Conservation (phyloP, 129 eudicot genomes). For the Tagetes patula region DNA sequence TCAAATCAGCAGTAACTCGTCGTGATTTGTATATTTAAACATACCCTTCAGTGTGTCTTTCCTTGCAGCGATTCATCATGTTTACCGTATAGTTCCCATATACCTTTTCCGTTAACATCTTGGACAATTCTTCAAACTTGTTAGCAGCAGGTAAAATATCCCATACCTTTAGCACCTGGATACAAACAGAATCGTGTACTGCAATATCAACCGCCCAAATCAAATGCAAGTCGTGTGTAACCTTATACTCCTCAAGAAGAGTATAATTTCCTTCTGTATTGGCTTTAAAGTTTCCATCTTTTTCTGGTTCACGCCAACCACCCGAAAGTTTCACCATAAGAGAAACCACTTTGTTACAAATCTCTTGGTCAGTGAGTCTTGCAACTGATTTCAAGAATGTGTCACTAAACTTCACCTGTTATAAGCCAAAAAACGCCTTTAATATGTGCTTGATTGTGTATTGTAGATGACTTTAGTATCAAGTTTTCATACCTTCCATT, state of each 20-base stretch:
- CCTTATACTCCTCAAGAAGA: conserved; percentile 37
- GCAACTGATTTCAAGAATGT: conserved; percentile 41
- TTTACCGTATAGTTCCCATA: conserved; percentile 45
- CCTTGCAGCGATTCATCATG: conserved; percentile 45
- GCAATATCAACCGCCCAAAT: conserved; percentile 53
- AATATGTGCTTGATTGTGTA: not conserved
- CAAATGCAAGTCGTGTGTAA: conserved; percentile 28
- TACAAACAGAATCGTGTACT: conserved; percentile 33
- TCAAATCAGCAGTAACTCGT: not conserved
- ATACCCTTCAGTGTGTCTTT: conserved; percentile 49
- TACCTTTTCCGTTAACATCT: conserved; percentile 27
- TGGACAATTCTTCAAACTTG: conserved; percentile 43
- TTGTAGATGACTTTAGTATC: not conserved
- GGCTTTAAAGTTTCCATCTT: conserved; percentile 8
- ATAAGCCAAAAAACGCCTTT: not conserved
- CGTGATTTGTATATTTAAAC: not conserved
- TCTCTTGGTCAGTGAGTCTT: conserved; percentile 14
- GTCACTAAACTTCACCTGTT: conserved; percentile 44
- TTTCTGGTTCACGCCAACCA: conserved; percentile 48
- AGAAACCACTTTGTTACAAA: conserved; percentile 39
- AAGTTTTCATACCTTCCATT: conserved; percentile 52
- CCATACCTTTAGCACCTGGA: conserved; percentile 62
- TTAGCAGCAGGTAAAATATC: conserved; percentile 43
- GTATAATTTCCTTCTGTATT: conserved; percentile 31
- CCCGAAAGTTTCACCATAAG: conserved; percentile 44